A percentile compares a stretch with the other conserved stretches of the same genome.
Conservation (phyloP, 225 moss, liverwort and hornwort species). For the Pseudoscleropodium purum region DNA sequence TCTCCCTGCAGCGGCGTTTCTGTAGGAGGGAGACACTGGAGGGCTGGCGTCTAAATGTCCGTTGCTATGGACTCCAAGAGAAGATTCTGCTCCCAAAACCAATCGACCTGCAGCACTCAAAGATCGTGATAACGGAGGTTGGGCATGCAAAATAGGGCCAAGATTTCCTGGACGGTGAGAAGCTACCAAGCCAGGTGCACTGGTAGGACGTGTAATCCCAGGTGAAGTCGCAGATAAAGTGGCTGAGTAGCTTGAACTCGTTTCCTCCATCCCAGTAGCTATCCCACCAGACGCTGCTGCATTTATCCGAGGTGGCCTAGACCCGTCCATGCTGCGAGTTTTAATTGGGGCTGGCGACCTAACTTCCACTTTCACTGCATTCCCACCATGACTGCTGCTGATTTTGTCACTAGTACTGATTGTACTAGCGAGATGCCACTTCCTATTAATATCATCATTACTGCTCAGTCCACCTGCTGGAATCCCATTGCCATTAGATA, state of each 20-base stretch:
- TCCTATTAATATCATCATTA: conserved; percentile 13
- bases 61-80: conserved; percentile 39
- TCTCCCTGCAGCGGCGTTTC: conserved; percentile 93
- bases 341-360: conserved; percentile 37
- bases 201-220: conserved; percentile 67
- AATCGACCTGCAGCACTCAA: conserved; percentile 84
- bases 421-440: conserved; percentile 3
- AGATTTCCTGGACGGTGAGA: conserved; percentile 46
- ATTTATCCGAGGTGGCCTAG: conserved; percentile 63
- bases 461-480: conserved; percentile 24
- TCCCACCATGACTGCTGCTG: conserved; percentile 35
- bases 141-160: conserved; percentile 36
- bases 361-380: conserved; percentile 44
- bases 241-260: conserved; percentile 39
- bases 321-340: conserved; percentile 73
- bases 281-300: conserved; percentile 6
- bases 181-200: conserved; percentile 71
- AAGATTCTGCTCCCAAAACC: conserved; percentile 48
- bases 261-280: conserved; percentile 44
- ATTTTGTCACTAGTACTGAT: conserved; percentile 7
- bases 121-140: conserved; percentile 69
- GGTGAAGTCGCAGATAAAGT: conserved; percentile 30
- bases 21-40: conserved; percentile 90
- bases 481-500: conserved; percentile 28
- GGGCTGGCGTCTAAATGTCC: conserved; percentile 56